Base-by-base conservation (phyloP, 176 grass and related monocot species). In the Triticum urartu region DNA sequence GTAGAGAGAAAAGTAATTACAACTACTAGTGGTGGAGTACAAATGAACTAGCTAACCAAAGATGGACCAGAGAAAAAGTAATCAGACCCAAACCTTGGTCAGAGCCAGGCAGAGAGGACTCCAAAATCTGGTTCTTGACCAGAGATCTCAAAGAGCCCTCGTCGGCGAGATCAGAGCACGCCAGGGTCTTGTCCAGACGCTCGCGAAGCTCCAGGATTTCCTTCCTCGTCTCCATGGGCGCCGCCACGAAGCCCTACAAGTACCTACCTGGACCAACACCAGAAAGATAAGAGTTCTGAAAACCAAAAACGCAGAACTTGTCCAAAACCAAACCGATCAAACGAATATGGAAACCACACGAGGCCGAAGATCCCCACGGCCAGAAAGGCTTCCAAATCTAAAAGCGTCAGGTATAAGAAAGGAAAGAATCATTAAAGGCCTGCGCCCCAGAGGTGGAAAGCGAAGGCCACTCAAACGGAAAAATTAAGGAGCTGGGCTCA, bases 211-310 rank as follows among this genome's bases (percentile, higher is more conserved):
- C 92, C 59, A 85, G 72, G 30, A 96, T 91, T 61, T 52, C 77
- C 77, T 82, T 88, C 83, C 91, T 89, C 81, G 79, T 94, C 87
- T 94, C 97, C 97, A 98, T 98, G 47, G 59, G 67, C 26, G 28
- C 28, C 28, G 28, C 28, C 28, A 30, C 28, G 28, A 30, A 30
- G 28, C 28, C 2, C 28, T 30, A 30, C 28, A 1, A 3, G 28
- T 30, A 18, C 66, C 81, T 61, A 38, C 25, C 28, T 35, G 42
- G 26, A 11, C 80, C 34, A 21, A 14, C 25, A 61, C 68, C 0
- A 54, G 1, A 0, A 54, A 80, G 47, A 86, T 33, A 26, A 67
- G 67, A 91, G 18, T 6, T 83, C 34, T 3, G 64, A 4, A 1
- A 21, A 26, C 11, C 18, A 7, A 62, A 77, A 18, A 11, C 38